Percentiles rank a stretch among this genome's conserved stretches.
Conservation (phyloP, 1,284 basidiomycete genomes). For the Ustilago cynodontis region DNA sequence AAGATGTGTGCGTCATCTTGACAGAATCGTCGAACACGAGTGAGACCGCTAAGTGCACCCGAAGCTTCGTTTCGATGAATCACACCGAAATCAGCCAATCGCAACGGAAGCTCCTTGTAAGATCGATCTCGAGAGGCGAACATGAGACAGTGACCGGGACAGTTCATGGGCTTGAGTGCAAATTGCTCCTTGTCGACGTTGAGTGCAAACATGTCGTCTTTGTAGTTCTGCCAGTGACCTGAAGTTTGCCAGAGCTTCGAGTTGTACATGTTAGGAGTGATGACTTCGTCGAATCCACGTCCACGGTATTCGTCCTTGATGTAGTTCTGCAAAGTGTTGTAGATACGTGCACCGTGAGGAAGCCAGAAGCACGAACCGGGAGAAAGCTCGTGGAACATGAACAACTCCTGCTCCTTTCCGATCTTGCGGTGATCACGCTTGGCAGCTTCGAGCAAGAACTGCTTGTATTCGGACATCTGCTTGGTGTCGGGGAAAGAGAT, state of each 20-base stretch:
- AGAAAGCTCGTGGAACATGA: constrained; percentile 97
- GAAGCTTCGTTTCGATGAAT: constrained; percentile 97
- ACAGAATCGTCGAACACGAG: constrained; percentile 92
- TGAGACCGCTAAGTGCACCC: constrained; percentile 92
- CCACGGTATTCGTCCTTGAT: constrained; percentile 75
- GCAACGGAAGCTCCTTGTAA: constrained; percentile 94
- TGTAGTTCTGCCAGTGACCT: constrained; percentile 91
- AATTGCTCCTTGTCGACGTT: constrained; percentile 88
- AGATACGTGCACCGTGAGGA: constrained; percentile 95
- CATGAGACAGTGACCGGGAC: constrained; percentile 95
- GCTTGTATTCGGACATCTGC: constrained; percentile 94
- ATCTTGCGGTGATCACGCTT: constrained; percentile 93
- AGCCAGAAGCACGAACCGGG: constrained; percentile 97
- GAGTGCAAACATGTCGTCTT: constrained; percentile 94
- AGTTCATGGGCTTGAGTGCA: constrained; percentile 93
- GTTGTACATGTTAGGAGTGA: constrained; percentile 98
- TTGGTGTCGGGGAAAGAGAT: constrained; percentile 99
- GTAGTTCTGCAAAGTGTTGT: constrained; percentile 91
- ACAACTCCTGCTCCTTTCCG: constrained; percentile 82
- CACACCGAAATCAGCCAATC: constrained; percentile 98
- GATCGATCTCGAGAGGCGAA: constrained; percentile 94
- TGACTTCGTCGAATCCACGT: constrained; percentile 76
- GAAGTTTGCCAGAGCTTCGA: constrained; percentile 98
- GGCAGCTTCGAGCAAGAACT: constrained; percentile 93
- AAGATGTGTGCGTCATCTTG: constrained; percentile 98